phyloP scores from a whole-genome alignment of 1,284 basidiomycete species.

The Apiotrichum laibachii region DNA sequence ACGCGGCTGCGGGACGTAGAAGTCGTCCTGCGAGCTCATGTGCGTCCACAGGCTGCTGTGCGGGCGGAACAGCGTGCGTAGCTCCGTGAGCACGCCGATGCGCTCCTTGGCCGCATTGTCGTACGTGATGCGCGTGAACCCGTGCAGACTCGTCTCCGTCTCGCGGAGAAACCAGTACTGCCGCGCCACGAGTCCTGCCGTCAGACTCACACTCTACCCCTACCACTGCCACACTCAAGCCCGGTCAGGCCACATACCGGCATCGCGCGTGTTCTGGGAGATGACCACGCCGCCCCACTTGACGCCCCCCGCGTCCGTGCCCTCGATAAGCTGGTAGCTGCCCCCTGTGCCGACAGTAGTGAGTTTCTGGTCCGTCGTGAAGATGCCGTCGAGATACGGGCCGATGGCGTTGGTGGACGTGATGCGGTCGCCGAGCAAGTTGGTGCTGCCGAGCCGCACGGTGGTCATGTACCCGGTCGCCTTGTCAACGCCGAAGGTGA shows the following conservation, averaged over 20 bases:
- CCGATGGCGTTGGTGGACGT: constrained; percentile 15
- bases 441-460: constrained; percentile 15
- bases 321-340: constrained; percentile 8
- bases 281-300: constrained; percentile 17
- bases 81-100: constrained; percentile 28
- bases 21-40: constrained; percentile 26
- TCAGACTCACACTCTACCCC: neutral
- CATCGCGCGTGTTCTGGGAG: constrained; percentile 7
- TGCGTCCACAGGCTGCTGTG: constrained; percentile 31
- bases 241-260: constrained; percentile 6
- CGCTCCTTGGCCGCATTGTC: constrained; percentile 19
- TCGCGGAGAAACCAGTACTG: constrained; percentile 42
- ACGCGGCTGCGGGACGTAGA: constrained; percentile 26
- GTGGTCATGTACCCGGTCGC: constrained; percentile 12
- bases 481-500: constrained; percentile 14
- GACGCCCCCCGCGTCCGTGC: constrained; percentile 14
- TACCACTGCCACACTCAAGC: too few species aligned
- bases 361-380: constrained; percentile 15
- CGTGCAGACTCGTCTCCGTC: constrained; percentile 35
- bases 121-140: constrained; percentile 30
- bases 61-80: constrained; percentile 27
- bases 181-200: constrained; percentile 29
- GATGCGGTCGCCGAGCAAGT: constrained; percentile 15
- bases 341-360: constrained; percentile 9
- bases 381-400: constrained; percentile 17